Conservation (phyloP, 495 filamentous ascomycete genomes). For the Echria macrotheca region DNA sequence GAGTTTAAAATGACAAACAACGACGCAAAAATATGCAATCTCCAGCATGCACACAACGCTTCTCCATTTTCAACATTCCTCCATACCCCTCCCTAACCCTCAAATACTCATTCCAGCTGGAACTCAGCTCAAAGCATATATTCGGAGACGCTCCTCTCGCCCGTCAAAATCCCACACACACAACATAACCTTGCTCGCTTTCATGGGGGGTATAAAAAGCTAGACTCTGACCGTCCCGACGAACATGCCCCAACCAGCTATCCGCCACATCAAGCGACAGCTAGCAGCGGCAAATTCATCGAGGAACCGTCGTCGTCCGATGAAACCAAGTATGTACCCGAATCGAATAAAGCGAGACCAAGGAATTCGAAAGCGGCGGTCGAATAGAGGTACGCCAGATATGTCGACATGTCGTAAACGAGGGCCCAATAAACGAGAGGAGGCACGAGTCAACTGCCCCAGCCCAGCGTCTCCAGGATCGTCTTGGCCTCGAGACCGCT, state of each 20-base stretch:
- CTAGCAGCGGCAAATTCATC: too few relatives aligned
- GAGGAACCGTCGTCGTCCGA: too few relatives aligned
- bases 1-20: neutral
- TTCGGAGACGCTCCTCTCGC: neutral
- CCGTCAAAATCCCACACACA: conserved; percentile 4
- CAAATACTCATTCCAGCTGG: neutral
- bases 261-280: neutral
- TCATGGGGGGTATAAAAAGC: neutral
- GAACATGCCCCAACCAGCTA: neutral
- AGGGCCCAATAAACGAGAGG: conserved; percentile 4
- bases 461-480: conserved; percentile 59
- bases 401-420: conserved; percentile 7
- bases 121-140: too few relatives aligned
- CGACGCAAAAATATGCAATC: conserved; percentile 1
- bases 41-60: neutral
- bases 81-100: neutral
- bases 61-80: neutral
- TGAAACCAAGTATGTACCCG: conserved; percentile 7
- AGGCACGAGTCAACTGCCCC: conserved; percentile 17
- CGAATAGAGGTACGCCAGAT: neutral
- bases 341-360: neutral
- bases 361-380: neutral
- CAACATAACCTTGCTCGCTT: neutral
- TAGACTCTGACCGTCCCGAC: neutral
- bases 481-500: conserved; percentile 53